These are phyloP conservation scores for Citrullus amarus DNA, from an alignment of 306 rosid species.

Conservation along the genomic window DNA sequence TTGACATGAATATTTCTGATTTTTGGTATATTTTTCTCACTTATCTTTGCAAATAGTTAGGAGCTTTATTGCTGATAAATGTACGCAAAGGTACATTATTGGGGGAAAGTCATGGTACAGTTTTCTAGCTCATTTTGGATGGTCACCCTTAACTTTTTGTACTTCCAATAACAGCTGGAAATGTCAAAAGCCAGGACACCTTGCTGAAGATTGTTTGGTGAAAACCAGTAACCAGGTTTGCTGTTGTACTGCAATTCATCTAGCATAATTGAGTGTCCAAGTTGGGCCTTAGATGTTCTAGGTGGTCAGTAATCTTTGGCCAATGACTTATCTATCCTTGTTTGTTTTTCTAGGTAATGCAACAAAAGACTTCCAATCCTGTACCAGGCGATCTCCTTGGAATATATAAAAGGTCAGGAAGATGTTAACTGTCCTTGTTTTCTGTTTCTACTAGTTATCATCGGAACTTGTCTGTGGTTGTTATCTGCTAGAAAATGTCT, in stretches of 20 bases:
- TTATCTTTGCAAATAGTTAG: background rate
- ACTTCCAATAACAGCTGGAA: slow-evolving; percentile 53
- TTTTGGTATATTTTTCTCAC: background rate
- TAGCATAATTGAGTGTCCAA: background rate
- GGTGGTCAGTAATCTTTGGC: background rate
- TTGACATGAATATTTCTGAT: slow-evolving; percentile 9
- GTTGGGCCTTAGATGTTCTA: background rate
- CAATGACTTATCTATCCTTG: background rate
- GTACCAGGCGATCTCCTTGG: slow-evolving; percentile 55
- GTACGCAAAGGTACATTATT: background rate
- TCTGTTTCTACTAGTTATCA: background rate
- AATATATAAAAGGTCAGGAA: slow-evolving; percentile 51
- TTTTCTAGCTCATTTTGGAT: slow-evolving; percentile 12
- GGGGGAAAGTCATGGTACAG: background rate
- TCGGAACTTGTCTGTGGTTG: background rate
- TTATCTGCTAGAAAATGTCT: background rate
- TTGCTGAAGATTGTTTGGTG: slow-evolving; percentile 75
- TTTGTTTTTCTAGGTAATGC: slow-evolving; percentile 28
- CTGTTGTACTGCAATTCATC: slow-evolving; percentile 10
- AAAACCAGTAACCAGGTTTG: slow-evolving; percentile 34
- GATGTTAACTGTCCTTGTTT: background rate
- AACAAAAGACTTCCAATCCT: slow-evolving; percentile 25
- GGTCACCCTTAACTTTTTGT: slow-evolving; percentile 13
- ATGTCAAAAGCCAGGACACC: slow-evolving; percentile 79
- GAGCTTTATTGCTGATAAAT: slow-evolving; percentile 3